phyloP scores from a whole-genome alignment of 257 asterid genomes.

The Mentha longifolia region DNA sequence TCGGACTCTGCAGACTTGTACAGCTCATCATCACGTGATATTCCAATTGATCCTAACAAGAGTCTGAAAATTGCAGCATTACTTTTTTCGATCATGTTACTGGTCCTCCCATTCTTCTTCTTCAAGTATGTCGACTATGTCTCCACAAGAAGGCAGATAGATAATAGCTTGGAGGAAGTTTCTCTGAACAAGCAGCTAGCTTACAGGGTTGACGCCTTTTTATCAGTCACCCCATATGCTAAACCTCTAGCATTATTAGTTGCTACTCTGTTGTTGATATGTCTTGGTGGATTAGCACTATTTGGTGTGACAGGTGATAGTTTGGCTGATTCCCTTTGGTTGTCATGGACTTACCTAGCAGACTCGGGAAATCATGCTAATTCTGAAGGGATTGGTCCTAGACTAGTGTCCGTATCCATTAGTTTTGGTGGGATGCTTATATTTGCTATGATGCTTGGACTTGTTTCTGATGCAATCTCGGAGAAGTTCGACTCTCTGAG shows the following conservation, averaged over 20 bases:
- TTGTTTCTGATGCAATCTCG: conserved; percentile 89
- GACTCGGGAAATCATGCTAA: conserved; percentile 82
- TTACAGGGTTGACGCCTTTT: conserved; percentile 70
- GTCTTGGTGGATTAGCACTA: conserved; percentile 82
- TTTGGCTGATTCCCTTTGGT: conserved; percentile 80
- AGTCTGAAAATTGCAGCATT: conserved; percentile 61
- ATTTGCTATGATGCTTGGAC: conserved; percentile 97
- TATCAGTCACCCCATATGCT: conserved; percentile 81
- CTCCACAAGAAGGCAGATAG: conserved; percentile 61
- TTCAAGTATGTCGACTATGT: conserved; percentile 67
- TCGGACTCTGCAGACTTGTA: conserved; percentile 44
- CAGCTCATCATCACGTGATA: conserved; percentile 37
- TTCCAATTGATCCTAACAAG: conserved; percentile 37
- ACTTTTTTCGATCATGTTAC: conserved; percentile 51
- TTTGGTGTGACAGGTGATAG: conserved; percentile 79
- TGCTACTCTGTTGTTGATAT: conserved; percentile 75
- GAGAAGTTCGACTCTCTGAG: conserved; percentile 92
- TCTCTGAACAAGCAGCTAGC: conserved; percentile 80
- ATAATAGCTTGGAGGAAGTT: conserved; percentile 64
- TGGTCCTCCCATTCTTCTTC: conserved; percentile 68
- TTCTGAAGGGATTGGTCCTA: conserved; percentile 78
- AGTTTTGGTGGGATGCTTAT: conserved; percentile 96
- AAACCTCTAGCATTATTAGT: conserved; percentile 79
- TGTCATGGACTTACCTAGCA: conserved; percentile 89
- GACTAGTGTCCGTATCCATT: conserved; percentile 75